Percentiles rank a stretch among this genome's conserved stretches.
Conservation (phyloP, 2,329 filamentous ascomycete genomes). For the Cercospora beticola region DNA sequence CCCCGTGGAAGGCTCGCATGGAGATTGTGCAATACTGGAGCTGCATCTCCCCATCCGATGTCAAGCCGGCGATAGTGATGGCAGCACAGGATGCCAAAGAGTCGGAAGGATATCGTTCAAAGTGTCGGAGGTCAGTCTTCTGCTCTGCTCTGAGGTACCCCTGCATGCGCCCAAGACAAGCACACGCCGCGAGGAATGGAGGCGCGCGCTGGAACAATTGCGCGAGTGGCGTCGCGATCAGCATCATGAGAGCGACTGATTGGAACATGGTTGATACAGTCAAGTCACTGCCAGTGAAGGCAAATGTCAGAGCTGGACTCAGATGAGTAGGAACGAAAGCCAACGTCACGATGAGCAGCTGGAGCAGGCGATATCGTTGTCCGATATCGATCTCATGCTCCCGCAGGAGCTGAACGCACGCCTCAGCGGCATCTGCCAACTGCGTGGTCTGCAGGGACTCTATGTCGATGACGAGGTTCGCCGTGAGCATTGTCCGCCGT, state of each 20-base stretch:
- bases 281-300: not conserved
- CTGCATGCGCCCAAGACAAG: not conserved
- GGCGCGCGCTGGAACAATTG: not conserved
- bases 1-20: not conserved
- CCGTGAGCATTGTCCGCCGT: not conserved
- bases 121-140: not conserved
- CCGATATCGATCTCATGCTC: not conserved
- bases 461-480: not conserved
- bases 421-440: not conserved
- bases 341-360: not conserved
- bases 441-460: not conserved
- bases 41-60: not conserved
- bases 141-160: not conserved
- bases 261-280: not conserved
- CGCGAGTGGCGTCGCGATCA: not conserved
- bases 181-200: not conserved
- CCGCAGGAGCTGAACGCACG: not conserved
- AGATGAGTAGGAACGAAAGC: not conserved
- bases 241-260: not conserved
- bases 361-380: not conserved
- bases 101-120: not conserved
- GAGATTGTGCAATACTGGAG: not conserved
- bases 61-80: not conserved
- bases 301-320: not conserved
- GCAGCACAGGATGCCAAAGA: not conserved